Evolutionary conservation across 768 basidiomycete genomes (phyloP).

Genomic region (Rhizopogon vesiculosus): DNA sequence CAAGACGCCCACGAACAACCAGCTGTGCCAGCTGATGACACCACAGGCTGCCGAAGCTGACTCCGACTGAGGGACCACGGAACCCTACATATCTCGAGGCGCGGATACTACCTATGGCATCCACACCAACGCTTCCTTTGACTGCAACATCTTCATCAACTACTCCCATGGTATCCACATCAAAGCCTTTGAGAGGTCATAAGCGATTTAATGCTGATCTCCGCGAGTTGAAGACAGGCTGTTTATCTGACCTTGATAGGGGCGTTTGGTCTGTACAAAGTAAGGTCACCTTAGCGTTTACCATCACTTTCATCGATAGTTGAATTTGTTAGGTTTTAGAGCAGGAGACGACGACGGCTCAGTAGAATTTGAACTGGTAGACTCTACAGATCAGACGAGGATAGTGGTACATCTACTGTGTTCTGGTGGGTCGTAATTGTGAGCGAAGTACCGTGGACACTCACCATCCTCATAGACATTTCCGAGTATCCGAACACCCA

Average conservation of each 20-base stretch:
- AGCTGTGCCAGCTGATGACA: background rate
- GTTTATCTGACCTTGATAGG: slow-evolving; percentile 29
- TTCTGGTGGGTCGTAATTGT: slow-evolving; percentile 34
- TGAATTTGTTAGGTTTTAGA: slow-evolving; percentile 36
- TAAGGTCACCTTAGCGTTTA: slow-evolving; percentile 20
- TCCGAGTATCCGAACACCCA: slow-evolving; percentile 64
- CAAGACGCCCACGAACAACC: background rate
- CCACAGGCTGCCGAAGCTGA: background rate
- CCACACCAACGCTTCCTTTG: background rate
- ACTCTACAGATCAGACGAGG: slow-evolving; percentile 29
- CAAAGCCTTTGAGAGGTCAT: slow-evolving; percentile 42
- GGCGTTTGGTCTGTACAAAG: slow-evolving; percentile 38
- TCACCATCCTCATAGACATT: slow-evolving; percentile 40
- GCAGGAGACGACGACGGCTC: slow-evolving; percentile 62
- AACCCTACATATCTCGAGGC: background rate
- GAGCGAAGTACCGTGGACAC: background rate
- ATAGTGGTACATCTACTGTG: slow-evolving; percentile 41
- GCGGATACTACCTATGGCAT: background rate
- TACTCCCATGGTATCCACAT: background rate
- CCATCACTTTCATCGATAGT: background rate
- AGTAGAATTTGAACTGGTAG: slow-evolving; percentile 44
- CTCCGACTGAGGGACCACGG: background rate
- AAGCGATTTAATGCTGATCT: slow-evolving; percentile 56
- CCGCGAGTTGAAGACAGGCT: slow-evolving; percentile 37
- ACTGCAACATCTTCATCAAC: background rate